Evolutionary conservation across 2,329 filamentous ascomycete genomes (phyloP), one percentile per base, ranked within the genome.

Genomic region (Aquanectria penicillioides): DNA sequence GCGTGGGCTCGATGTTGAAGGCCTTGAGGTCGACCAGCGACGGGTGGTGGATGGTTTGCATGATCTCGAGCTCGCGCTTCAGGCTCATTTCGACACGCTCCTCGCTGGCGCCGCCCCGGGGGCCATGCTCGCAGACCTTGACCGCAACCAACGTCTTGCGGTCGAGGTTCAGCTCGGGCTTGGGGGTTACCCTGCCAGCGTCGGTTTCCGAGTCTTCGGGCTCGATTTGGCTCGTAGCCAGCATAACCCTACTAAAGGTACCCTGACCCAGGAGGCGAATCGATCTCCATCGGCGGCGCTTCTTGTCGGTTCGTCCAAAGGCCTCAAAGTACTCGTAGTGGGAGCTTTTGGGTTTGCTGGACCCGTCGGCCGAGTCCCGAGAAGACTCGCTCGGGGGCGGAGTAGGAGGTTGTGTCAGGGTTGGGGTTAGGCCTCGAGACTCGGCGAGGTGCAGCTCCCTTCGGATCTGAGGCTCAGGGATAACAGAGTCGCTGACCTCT

Each of bases 121-220:
- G 94, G 4, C 94, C 95, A 76, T 97, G 93, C 75, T 97, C 93
- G 72, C 96, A 94, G 38, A 99, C 88, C 76, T 99, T 99, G 72
- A 99, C 88, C 2, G 95, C 95, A 3, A 98, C 95, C 12, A 99
- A 81, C 49, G 91, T 92, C 70, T 89, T 91, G n/a, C 89, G 87
- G 62, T 91, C 70, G n/a, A 76, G 67, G 5, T 69, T 67, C 36
- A 71, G 67, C 26, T 75, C 71, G 1, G 75, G 44, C 61, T 64
- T 59, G 50, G 73, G 52, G 64, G 69, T 67, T 15, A 66, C 51
- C 18, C 60, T 56, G 72, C 77, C 72, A 67, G n/a, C n/a, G n/a
- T 75, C 69, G 68, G 70, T 57, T 68, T 72, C 63, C 51, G 80
- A 77, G 23, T 83, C 81, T 0, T 83, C 81, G 9, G 81, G 73